Percentiles rank a stretch among this genome's conserved stretches.
These are phyloP conservation scores for Tolypocladium guangdongense DNA, from an alignment of 2,329 filamentous ascomycete species.

Conservation along the genomic window DNA sequence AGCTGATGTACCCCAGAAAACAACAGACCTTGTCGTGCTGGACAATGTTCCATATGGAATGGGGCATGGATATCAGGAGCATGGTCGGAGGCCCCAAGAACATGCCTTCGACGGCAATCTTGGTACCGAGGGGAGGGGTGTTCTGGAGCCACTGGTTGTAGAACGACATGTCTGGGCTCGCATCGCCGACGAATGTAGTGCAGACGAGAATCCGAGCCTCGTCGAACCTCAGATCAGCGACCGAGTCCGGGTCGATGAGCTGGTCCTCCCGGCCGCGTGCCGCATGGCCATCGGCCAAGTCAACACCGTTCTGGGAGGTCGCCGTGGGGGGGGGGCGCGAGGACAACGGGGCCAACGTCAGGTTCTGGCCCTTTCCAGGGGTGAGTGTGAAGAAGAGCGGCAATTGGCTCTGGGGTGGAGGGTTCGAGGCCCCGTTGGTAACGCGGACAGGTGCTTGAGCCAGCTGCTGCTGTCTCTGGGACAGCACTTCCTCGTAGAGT, in stretches of 20 bases:
- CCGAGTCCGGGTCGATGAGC: slow-evolving; percentile 34
- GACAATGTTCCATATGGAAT: slow-evolving; percentile 51
- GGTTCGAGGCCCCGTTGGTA: slow-evolving; percentile 33
- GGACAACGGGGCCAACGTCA: slow-evolving; percentile 40
- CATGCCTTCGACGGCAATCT: slow-evolving; percentile 56
- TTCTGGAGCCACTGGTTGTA: slow-evolving; percentile 57
- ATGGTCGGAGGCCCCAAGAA: slow-evolving; percentile 57
- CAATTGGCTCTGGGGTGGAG: slow-evolving; percentile 20
- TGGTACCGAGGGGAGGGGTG: slow-evolving; percentile 42
- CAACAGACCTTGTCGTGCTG: slow-evolving; percentile 58
- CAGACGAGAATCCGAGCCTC: slow-evolving; percentile 54
- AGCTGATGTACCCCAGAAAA: slow-evolving; percentile 54
- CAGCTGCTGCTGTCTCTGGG: slow-evolving; percentile 32
- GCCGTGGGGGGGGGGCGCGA: slow-evolving; percentile 14
- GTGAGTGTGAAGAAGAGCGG: slow-evolving; percentile 47
- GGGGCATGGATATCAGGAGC: slow-evolving; percentile 55
- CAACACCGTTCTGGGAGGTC: slow-evolving; percentile 17
- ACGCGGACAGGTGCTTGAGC: slow-evolving; percentile 26
- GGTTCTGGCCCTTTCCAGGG: slow-evolving; percentile 38
- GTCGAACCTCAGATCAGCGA: slow-evolving; percentile 48
- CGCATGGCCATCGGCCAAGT: slow-evolving; percentile 10
- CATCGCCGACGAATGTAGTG: slow-evolving; percentile 55
- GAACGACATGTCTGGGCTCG: slow-evolving; percentile 53
- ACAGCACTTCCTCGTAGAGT: slow-evolving; percentile 44
- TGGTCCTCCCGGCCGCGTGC: slow-evolving; percentile 22